Conservation (phyloP, 129 eudicot species). For the Glebionis coronaria region DNA sequence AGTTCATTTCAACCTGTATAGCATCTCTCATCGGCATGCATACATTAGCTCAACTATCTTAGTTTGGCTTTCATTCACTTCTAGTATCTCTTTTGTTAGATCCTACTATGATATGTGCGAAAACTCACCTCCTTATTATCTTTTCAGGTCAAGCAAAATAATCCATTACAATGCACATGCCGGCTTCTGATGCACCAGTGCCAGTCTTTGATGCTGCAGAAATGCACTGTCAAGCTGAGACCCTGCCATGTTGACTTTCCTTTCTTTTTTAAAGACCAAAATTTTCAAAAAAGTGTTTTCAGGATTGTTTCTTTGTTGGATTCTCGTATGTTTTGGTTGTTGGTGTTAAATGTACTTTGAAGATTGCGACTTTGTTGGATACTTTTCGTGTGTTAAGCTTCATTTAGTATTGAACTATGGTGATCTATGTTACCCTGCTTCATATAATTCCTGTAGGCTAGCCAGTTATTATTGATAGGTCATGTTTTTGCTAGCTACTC, state of each 20-base stretch:
- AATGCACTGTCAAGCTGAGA: slow-evolving; percentile 2
- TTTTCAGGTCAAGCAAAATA: slow-evolving; percentile 11
- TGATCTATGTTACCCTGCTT: not conserved
- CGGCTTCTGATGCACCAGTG: not conserved
- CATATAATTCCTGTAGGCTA: not conserved
- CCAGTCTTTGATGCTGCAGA: not conserved
- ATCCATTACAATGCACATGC: not conserved
- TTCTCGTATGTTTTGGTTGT: not conserved
- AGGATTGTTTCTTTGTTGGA: slow-evolving; percentile 13
- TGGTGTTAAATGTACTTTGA: not conserved
- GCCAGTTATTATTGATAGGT: not conserved
- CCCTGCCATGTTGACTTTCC: not conserved
- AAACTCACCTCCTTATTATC: not conserved
- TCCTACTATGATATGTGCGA: not conserved
- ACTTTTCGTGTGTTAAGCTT: slow-evolving; percentile 11
- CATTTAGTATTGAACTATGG: not conserved
- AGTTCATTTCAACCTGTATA: no score
- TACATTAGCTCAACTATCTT: not conserved
- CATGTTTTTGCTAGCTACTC: not conserved
- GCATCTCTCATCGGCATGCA: not conserved
- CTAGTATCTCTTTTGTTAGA: not conserved
- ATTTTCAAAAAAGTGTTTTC: not conserved
- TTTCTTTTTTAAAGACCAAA: not conserved
- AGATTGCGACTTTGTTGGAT: slow-evolving; percentile 4
- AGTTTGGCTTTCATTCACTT: not conserved